These are phyloP conservation scores for Fusarium brevicatenulatum DNA, from an alignment of 2,329 filamentous ascomycete genomes.

Conservation along the genomic window DNA sequence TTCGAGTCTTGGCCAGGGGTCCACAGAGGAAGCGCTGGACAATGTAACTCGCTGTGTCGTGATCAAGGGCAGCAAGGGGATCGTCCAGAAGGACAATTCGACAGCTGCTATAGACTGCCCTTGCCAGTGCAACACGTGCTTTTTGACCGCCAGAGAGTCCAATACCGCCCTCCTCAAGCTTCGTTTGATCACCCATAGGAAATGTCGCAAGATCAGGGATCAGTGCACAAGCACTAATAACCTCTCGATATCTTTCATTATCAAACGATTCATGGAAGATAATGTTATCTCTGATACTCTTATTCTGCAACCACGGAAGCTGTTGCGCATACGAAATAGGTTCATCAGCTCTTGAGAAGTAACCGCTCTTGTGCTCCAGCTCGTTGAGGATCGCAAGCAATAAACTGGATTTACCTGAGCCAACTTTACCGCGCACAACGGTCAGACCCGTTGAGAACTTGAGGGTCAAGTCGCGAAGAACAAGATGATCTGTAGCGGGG, in stretches of 20 bases:
- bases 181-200: slow-evolving; percentile 65
- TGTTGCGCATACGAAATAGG: slow-evolving; percentile 68
- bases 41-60: slow-evolving; percentile 69
- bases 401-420: slow-evolving; percentile 70
- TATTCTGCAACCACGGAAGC: slow-evolving; percentile 72
- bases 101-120: slow-evolving; percentile 68
- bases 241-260: slow-evolving; percentile 64
- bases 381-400: slow-evolving; percentile 69
- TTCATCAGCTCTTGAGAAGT: slow-evolving; percentile 58
- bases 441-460: slow-evolving; percentile 62
- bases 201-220: slow-evolving; percentile 66
- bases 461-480: slow-evolving; percentile 60
- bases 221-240: slow-evolving; percentile 70
- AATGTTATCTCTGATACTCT: slow-evolving; percentile 73
- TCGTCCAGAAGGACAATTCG: slow-evolving; percentile 70
- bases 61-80: slow-evolving; percentile 70
- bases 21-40: slow-evolving; percentile 70
- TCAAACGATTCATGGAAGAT: slow-evolving; percentile 69
- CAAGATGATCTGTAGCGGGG: slow-evolving; percentile 71
- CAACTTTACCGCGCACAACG: slow-evolving; percentile 68
- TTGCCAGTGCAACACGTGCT: slow-evolving; percentile 70
- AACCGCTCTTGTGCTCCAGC: slow-evolving; percentile 71
- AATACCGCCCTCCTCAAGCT: slow-evolving; percentile 71
- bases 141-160: slow-evolving; percentile 72
- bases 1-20: slow-evolving; percentile 69